phyloP scores from a whole-genome alignment of 2,329 filamentous ascomycete species.

The Scytalidium sp. region DNA sequence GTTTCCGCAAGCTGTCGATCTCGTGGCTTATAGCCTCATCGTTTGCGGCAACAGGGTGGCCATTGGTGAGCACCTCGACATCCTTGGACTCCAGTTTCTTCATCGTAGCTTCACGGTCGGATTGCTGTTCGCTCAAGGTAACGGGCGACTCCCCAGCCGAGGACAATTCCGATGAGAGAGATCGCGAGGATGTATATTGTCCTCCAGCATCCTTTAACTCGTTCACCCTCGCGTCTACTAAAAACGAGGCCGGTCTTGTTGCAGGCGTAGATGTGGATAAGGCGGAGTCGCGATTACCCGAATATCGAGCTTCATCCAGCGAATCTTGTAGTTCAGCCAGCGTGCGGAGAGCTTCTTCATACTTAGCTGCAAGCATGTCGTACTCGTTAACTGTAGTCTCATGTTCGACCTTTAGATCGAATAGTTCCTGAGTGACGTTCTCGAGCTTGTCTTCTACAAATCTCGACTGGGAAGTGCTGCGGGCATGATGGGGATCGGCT shows the following conservation, averaged over 20 bases:
- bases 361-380: conserved; percentile 80
- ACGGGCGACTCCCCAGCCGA: conserved; percentile 76
- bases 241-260: conserved; percentile 74
- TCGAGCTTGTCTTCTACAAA: conserved; percentile 93
- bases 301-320: conserved; percentile 74
- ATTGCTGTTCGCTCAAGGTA: conserved; percentile 52
- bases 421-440: conserved; percentile 83
- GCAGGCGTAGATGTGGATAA: conserved; percentile 48
- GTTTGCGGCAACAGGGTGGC: conserved; percentile 29
- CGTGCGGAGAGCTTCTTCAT: conserved; percentile 81
- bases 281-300: conserved; percentile 50
- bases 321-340: conserved; percentile 83
- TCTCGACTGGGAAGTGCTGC: conserved; percentile 75
- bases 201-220: conserved; percentile 63
- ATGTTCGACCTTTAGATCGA: conserved; percentile 87
- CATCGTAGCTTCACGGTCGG: conserved; percentile 54
- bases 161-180: conserved; percentile 90
- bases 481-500: conserved; percentile 41
- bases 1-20: conserved; percentile 64
- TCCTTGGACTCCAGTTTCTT: conserved; percentile 26
- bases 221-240: conserved; percentile 72
- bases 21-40: conserved; percentile 56
- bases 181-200: conserved; percentile 78
- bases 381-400: conserved; percentile 80
- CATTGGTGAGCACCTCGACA: conserved; percentile 1